Conservation (phyloP, 306 rosid genomes). For the Chamaecrista fasciculata region DNA sequence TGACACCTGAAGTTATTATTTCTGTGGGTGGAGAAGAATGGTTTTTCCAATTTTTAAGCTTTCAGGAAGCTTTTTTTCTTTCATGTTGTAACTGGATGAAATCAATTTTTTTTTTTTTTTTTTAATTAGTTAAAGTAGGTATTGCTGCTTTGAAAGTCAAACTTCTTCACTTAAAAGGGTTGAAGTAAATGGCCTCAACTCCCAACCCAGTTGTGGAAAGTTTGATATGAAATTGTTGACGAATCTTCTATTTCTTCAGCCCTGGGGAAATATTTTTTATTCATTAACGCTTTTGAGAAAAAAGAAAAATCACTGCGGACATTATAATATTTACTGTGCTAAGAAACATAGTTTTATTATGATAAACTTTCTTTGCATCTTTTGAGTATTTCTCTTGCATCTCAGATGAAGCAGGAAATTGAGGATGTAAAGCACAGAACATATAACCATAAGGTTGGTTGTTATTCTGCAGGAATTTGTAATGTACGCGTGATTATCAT, state of each 20-base stretch:
- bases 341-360: not conserved
- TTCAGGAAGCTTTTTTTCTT: not conserved
- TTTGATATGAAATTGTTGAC: constrained; percentile 8
- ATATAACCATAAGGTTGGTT: constrained; percentile 65
- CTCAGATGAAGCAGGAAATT: constrained; percentile 58
- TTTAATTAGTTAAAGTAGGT: not conserved
- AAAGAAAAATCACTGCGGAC: not conserved
- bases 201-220: not conserved
- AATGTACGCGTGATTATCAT: not conserved
- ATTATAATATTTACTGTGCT: constrained; percentile 19
- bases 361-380: constrained; percentile 19
- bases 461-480: constrained; percentile 10
- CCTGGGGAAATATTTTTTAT: not conserved
- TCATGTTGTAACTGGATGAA: not conserved
- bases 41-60: constrained; percentile 24
- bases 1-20: constrained; percentile 15
- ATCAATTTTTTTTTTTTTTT: not conserved
- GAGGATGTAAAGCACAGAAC: constrained; percentile 55
- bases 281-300: not conserved
- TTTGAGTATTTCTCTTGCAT: constrained; percentile 21
- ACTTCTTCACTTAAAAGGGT: constrained; percentile 3
- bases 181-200: not conserved
- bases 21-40: not conserved
- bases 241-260: constrained; percentile 10
- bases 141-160: constrained; percentile 11